A percentile compares a stretch with the other conserved stretches of the same genome.
phyloP scores from a whole-genome alignment of 306 rosid genomes.

The Cicer yamashitae region DNA sequence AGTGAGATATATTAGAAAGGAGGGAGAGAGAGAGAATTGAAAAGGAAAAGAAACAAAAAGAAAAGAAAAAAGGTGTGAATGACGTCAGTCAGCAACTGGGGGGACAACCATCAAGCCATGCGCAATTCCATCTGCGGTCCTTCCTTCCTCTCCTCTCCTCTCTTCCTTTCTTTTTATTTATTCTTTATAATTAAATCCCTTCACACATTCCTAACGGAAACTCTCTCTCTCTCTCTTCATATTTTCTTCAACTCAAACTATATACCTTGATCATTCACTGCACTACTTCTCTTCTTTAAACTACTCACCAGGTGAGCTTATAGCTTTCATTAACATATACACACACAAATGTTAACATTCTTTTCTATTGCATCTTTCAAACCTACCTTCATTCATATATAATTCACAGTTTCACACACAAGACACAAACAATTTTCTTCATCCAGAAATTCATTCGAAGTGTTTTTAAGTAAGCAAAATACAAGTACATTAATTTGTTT shows the following conservation, averaged over 20 bases:
- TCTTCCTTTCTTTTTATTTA: constrained; percentile 46
- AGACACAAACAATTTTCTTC: too few relatives aligned
- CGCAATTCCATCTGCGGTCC: constrained; percentile 85
- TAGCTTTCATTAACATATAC: too few relatives aligned
- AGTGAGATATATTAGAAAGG: background rate
- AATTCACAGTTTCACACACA: too few relatives aligned
- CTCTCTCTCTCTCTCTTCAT: background rate
- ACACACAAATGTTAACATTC: background rate
- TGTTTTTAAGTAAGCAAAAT: too few relatives aligned
- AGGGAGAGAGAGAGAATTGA: background rate
- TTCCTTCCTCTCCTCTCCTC: constrained; percentile 38
- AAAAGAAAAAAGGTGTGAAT: constrained; percentile 38
- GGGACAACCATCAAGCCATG: constrained; percentile 86
- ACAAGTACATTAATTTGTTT: too few relatives aligned
- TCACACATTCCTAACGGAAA: constrained; percentile 42
- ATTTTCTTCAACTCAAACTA: background rate
- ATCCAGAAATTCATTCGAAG: too few relatives aligned
- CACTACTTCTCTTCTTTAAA: constrained; percentile 42
- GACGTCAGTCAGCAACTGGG: constrained; percentile 66
- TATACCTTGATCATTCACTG: constrained; percentile 38
- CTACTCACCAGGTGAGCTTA: constrained; percentile 47
- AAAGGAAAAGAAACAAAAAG: constrained; percentile 15
- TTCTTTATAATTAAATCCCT: constrained; percentile 43
- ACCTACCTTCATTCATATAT: background rate
- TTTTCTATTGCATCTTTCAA: background rate